Conservation (phyloP, 1,284 basidiomycete species). For the Sporisorium exsertum region DNA sequence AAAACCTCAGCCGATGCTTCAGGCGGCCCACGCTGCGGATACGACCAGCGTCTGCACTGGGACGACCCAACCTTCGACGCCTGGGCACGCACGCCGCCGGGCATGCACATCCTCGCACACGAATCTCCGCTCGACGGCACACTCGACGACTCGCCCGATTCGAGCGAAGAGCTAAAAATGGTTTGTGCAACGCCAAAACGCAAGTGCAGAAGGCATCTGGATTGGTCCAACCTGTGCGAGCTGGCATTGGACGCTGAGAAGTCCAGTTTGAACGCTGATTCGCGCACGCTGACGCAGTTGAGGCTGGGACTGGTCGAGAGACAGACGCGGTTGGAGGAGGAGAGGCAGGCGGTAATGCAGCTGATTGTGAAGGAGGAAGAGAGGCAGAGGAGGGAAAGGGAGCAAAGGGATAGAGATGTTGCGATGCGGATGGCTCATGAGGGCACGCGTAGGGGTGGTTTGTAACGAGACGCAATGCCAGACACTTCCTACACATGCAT, state of each 20-base stretch:
- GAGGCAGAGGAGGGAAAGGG: slow-evolving; percentile 17
- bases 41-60: slow-evolving; percentile 47
- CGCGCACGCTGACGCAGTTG: slow-evolving; percentile 18
- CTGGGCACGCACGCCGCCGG: slow-evolving; percentile 19
- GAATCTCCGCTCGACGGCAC: slow-evolving; percentile 26
- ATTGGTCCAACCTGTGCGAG: slow-evolving; percentile 50
- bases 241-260: slow-evolving; percentile 38
- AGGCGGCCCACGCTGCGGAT: slow-evolving; percentile 45
- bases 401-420: slow-evolving; percentile 28
- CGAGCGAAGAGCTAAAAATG: neutral
- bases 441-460: slow-evolving; percentile 17
- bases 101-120: slow-evolving; percentile 24
- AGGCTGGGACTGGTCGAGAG: slow-evolving; percentile 22
- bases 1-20: slow-evolving; percentile 13
- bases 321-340: slow-evolving; percentile 5
- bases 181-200: slow-evolving; percentile 39
- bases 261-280: slow-evolving; percentile 34
- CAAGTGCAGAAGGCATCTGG: slow-evolving; percentile 46
- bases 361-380: neutral
- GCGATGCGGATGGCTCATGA: slow-evolving; percentile 22
- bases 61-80: slow-evolving; percentile 31
- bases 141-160: slow-evolving; percentile 14
- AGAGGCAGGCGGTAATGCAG: slow-evolving; percentile 7
- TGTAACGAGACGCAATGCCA: neutral
- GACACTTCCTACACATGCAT: neutral